Evolutionary conservation across 2,329 filamentous ascomycete genomes (phyloP), one percentile per base, ranked within the genome.

Genomic region (Verticillium longisporum): DNA sequence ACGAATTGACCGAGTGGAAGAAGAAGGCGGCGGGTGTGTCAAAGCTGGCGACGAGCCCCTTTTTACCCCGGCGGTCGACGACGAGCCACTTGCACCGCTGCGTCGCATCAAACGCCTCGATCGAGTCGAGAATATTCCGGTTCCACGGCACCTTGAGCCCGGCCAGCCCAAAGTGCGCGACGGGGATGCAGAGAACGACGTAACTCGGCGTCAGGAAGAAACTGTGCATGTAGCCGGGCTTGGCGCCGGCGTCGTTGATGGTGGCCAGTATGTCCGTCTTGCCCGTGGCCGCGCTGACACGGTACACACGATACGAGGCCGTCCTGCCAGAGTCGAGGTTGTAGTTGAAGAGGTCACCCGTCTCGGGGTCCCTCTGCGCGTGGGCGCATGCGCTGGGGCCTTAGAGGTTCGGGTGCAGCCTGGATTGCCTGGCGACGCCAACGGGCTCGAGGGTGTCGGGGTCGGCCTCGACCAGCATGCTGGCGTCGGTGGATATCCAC

Each of bases 1-100:
- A 95, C 0, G 90, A 84, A 66, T 96, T 96, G 69, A 91, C 78
- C 0, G 84, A 85, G 73, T 96, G 91, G 72, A 96, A 96, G 73
- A 86, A 88, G 77, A 93, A 96, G 56, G 87, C 87, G 0, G 89
- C 82, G 0, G 84, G 80, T 15, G 84, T 88, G 18, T 87, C 82
- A 68, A 89, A 93, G 1, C 80, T 83, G 7, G 85, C 88, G 0
- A 95, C 80, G 0, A 95, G 75, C 0, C 91, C 90, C 14, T 21
- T 32, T 4, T 79, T 82, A 2, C 78, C 73, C 3, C 70, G 78
- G 1, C 91, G 84, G 70, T 95, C 90, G 18, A 96, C 73, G 0
- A 96, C 83, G 64, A 90, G 85, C 91, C 92, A 96, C 33, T 74
- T 83, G 41, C 85, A 86, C 45, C 79, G 77, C 26, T 80, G 78